Conservation (phyloP, 148 eudicot genomes). For the Fagopyrum tataricum region DNA sequence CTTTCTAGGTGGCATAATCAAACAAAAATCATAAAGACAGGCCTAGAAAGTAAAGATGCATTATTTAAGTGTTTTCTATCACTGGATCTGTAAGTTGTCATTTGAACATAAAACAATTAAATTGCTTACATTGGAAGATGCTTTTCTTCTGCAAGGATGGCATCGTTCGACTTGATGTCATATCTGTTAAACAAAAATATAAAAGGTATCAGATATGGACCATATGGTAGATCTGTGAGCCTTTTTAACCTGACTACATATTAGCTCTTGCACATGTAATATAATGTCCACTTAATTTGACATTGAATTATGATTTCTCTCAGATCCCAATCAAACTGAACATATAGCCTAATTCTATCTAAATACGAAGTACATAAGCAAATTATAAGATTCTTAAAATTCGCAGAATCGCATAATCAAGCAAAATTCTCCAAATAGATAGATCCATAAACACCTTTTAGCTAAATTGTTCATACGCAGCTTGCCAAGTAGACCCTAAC, state of each 20-base stretch:
- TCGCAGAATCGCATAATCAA: not conserved
- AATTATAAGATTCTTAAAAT: not conserved
- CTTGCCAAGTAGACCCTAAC: not conserved
- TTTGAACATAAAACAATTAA: not conserved
- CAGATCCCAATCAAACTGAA: not conserved
- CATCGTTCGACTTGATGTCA: constrained; percentile 65
- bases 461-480: not conserved
- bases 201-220: not conserved
- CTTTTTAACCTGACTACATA: not conserved
- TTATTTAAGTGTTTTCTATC: not conserved
- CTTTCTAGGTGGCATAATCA: not conserved
- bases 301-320: not conserved
- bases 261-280: not conserved
- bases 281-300: not conserved
- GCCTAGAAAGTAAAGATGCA: not conserved
- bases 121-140: constrained; percentile 72
- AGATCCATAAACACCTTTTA: not conserved
- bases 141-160: constrained; percentile 90
- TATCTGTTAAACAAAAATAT: constrained; percentile 30
- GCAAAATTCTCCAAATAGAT: not conserved
- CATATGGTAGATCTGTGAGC: not conserved
- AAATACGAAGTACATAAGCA: not conserved
- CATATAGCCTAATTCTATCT: not conserved
- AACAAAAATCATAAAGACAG: not conserved
- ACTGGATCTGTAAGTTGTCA: not conserved